phyloP scores from a whole-genome alignment of 1,284 basidiomycete species.

The Serendipita sp. region DNA sequence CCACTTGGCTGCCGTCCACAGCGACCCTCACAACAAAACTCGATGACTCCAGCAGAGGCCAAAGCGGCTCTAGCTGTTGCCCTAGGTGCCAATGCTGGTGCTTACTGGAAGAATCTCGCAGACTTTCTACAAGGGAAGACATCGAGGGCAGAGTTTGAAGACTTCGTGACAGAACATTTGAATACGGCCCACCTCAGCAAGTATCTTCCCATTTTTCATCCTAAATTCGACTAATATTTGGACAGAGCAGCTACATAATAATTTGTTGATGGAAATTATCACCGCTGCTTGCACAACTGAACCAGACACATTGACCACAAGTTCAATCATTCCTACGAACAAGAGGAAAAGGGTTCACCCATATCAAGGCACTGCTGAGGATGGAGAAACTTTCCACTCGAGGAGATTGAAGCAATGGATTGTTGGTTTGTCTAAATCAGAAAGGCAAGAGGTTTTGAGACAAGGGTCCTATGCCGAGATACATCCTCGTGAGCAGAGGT shows the following conservation, averaged over 20 bases:
- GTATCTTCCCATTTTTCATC: slow-evolving; percentile 12
- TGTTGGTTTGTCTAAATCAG: slow-evolving; percentile 51
- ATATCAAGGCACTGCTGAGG: slow-evolving; percentile 46
- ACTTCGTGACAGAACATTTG: slow-evolving; percentile 45
- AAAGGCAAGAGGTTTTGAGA: slow-evolving; percentile 27
- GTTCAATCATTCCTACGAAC: slow-evolving; percentile 45
- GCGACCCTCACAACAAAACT: neutral
- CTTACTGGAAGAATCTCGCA: slow-evolving; percentile 50
- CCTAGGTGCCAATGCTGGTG: slow-evolving; percentile 42
- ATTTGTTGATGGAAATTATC: slow-evolving; percentile 64
- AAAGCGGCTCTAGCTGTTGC: slow-evolving; percentile 30
- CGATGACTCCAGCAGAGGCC: slow-evolving; percentile 10
- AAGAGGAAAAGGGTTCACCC: slow-evolving; percentile 59
- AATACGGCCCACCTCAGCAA: slow-evolving; percentile 47
- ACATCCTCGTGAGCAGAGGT: neutral
- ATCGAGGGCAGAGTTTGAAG: slow-evolving; percentile 63
- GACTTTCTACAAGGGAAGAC: slow-evolving; percentile 51
- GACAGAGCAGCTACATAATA: slow-evolving; percentile 63
- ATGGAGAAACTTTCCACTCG: slow-evolving; percentile 38
- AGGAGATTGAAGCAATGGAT: slow-evolving; percentile 59
- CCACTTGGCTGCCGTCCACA: neutral
- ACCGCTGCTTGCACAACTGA: slow-evolving; percentile 58
- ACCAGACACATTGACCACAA: slow-evolving; percentile 45
- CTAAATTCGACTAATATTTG: neutral
- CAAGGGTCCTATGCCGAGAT: slow-evolving; percentile 9